phyloP scores from a whole-genome alignment of 306 rosid species.

The Fragaria ananassa region DNA sequence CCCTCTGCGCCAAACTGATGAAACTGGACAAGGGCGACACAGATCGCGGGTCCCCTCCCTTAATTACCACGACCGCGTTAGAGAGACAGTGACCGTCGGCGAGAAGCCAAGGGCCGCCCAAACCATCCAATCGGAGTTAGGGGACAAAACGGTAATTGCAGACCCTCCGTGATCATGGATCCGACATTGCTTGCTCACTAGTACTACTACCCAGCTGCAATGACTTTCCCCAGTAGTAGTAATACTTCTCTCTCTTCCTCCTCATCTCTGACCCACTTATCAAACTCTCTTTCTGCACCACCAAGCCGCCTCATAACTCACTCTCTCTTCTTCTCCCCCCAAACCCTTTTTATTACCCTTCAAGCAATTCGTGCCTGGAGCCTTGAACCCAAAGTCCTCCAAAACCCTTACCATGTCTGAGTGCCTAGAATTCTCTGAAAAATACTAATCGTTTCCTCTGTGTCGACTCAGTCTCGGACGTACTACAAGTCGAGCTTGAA shows the following conservation, averaged over 20 bases:
- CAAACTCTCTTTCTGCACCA: slow-evolving; percentile 1
- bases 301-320: slow-evolving; percentile 6
- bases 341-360: background rate
- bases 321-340: background rate
- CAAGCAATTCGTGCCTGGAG: slow-evolving; percentile 6
- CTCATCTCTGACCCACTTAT: slow-evolving; percentile 5
- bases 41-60: slow-evolving; percentile 51
- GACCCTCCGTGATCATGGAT: background rate
- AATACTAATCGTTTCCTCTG: background rate
- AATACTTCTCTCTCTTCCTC: background rate
- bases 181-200: background rate
- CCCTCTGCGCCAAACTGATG: slow-evolving; percentile 41
- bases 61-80: slow-evolving; percentile 35
- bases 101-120: background rate
- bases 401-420: background rate
- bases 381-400: background rate
- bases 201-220: background rate
- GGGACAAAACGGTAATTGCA: slow-evolving; percentile 5
- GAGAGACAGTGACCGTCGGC: background rate
- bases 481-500: background rate
- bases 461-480: background rate
- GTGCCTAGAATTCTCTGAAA: background rate
- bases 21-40: slow-evolving; percentile 55
- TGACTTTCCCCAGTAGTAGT: background rate
- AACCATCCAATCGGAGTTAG: background rate